A percentile compares a stretch with the other conserved stretches of the same genome.
phyloP scores from a whole-genome alignment of 352 stramenopile species.

The Phytophthora lateralis region DNA sequence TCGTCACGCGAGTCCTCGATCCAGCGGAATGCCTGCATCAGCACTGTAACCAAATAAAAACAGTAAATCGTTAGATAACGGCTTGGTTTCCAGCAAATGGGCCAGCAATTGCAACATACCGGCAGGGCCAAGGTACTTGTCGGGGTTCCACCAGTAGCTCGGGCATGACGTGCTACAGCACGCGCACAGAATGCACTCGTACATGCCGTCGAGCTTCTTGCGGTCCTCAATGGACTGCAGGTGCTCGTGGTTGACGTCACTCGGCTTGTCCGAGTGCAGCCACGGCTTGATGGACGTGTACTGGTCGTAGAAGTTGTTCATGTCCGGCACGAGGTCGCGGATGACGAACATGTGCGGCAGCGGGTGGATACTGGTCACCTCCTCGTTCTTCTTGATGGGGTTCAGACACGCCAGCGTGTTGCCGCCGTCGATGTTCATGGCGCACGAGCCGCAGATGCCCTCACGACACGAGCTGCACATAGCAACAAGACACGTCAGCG shows the following conservation, averaged over 20 bases:
- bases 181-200: conserved; percentile 99
- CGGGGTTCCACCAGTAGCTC: conserved; percentile 99
- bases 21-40: conserved; percentile 97
- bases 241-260: conserved; percentile 88
- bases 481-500: conserved; percentile 6
- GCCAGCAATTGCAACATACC: conserved; percentile 40
- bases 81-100: neutral
- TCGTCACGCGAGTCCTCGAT: conserved; percentile 99
- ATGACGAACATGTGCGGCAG: conserved; percentile 99
- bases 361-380: conserved; percentile 98
- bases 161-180: conserved; percentile 99
- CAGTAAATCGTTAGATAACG: neutral
- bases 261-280: conserved; percentile 94
- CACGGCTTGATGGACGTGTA: conserved; percentile 99
- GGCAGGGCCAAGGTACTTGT: conserved; percentile 94
- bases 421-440: conserved; percentile 99
- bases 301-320: conserved; percentile 99
- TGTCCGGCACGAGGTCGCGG: conserved; percentile 99
- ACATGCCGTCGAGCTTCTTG: conserved; percentile 99
- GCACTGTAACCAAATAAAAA: conserved; percentile 50
- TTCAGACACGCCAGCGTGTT: conserved; percentile 99
- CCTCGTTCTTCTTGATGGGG: conserved; percentile 95
- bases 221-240: conserved; percentile 95
- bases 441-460: conserved; percentile 99
- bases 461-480: conserved; percentile 95